Percentiles rank a stretch among this genome's conserved stretches.
Conservation (phyloP, 202 grass and related monocot species). For the Digitaria exilis region DNA sequence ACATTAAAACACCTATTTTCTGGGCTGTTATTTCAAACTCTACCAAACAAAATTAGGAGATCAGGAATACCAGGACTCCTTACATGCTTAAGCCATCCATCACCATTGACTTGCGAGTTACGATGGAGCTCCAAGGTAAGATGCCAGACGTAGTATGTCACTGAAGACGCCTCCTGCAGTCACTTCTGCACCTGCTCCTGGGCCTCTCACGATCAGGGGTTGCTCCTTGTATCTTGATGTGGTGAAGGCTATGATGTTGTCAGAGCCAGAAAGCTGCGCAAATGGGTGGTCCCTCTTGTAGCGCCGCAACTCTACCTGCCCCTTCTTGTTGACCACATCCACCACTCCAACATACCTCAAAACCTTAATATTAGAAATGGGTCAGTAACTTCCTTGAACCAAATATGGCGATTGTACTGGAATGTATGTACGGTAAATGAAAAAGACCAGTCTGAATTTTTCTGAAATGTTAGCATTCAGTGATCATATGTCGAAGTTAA, state of each 20-base stretch:
- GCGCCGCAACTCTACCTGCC: slow-evolving; percentile 65
- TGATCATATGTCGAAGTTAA: background rate
- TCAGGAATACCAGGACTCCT: background rate
- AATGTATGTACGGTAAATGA: background rate
- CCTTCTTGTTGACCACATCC: slow-evolving; percentile 59
- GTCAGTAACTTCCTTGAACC: background rate
- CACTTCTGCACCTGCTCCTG: slow-evolving; percentile 85
- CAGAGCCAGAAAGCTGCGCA: slow-evolving; percentile 80
- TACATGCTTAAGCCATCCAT: background rate
- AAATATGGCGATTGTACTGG: background rate
- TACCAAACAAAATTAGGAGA: background rate
- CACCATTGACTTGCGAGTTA: slow-evolving; percentile 32
- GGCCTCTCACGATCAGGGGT: slow-evolving; percentile 78
- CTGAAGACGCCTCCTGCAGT: slow-evolving; percentile 91
- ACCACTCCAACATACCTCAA: slow-evolving; percentile 83
- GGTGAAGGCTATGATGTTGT: slow-evolving; percentile 94
- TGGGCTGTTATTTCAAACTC: background rate
- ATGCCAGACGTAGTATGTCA: slow-evolving; percentile 79
- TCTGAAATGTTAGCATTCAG: background rate
- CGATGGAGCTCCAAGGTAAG: slow-evolving; percentile 87
- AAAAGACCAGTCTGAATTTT: background rate
- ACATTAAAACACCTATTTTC: slow-evolving; percentile 7
- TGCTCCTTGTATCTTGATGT: slow-evolving; percentile 87
- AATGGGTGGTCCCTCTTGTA: slow-evolving; percentile 87
- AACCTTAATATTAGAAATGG: slow-evolving; percentile 49